Base-by-base conservation (phyloP, 768 basidiomycete species). In the Russula emetica region DNA sequence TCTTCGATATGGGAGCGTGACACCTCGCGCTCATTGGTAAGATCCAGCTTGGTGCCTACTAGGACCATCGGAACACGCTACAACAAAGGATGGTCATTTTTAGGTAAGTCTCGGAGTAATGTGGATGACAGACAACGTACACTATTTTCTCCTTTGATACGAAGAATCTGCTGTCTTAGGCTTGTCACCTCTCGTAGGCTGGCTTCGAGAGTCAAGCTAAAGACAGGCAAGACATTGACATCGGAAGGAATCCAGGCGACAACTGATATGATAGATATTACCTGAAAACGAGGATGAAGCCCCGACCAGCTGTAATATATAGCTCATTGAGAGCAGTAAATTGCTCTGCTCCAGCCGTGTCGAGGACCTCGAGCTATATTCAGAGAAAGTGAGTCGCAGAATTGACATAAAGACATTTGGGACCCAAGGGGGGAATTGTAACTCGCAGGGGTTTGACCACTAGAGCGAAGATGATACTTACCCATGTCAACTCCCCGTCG, bases 221-320 rank as follows among this genome's bases (percentile, higher is more conserved):
- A 62, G 10, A 16, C 16, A 20, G 50, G 16, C n/a, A 32, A 18
- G 24, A 22, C 16, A 22, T 52, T 14, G 44, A n/a, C 47, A 51
- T 47, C 30, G n/a, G 10, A 40, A 45, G 10, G 22, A 2, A 42
- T 10, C 49, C 14, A 42, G 0, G 32, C n/a, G 14, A 60, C 51
- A 55, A 3, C 44, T 24, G 44, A 52, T 49, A 55, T 55, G 7
- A 52, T 54, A 58, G 20, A 72, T 56, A 14, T 38, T 69, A 83
- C 89, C 90, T 91, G 74, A 92, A 92, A 49, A 92, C 90, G 42
- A 92, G 77, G n/a, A 92, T 78, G 71, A 91, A 92, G 14, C 89
- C 90, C n/a, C 79, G 78, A 28, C 86, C 86, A 42, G 84, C 82
- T 85, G 89, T 85, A 72, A 92, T 91, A 71, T 91, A 91, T 10